A percentile compares a stretch with the other conserved stretches of the same genome.
Conservation (phyloP, 768 basidiomycete species). For the Zangia roseola region DNA sequence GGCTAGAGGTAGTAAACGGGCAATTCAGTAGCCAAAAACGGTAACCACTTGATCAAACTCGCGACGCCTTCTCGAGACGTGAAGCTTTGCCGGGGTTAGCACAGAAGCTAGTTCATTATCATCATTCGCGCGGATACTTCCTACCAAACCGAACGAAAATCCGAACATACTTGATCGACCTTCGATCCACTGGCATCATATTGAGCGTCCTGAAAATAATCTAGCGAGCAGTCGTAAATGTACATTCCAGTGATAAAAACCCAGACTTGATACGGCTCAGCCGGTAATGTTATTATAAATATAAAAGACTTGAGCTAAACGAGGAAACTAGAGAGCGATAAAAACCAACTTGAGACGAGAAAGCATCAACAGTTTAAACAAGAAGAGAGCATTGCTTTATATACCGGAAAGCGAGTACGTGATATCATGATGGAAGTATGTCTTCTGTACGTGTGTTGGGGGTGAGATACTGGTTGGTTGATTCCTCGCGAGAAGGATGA, state of each 20-base stretch:
- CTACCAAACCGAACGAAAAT: no score
- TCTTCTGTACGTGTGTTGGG: conserved; percentile 7
- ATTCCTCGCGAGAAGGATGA: background rate
- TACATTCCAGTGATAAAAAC: background rate
- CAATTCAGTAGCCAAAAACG: no score
- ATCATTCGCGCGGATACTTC: no score
- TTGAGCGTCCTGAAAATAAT: no score
- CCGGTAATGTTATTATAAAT: conserved; percentile 7
- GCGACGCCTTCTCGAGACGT: no score
- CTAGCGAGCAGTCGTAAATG: background rate
- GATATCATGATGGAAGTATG: conserved; percentile 12
- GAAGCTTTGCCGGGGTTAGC: no score
- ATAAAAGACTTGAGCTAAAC: background rate
- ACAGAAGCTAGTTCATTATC: no score
- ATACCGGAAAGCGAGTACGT: conserved; percentile 10
- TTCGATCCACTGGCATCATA: no score
- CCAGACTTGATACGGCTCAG: conserved; percentile 11
- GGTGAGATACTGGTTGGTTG: background rate
- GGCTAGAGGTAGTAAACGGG: no score
- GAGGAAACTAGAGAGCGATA: conserved; percentile 1
- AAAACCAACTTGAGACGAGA: conserved; percentile 3
- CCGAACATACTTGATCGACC: no score
- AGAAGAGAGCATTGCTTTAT: conserved; percentile 12
- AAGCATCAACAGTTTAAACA: conserved; percentile 11
- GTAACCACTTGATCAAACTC: no score